phyloP scores from a whole-genome alignment of 768 basidiomycete genomes.

The Suillus brevipes region DNA sequence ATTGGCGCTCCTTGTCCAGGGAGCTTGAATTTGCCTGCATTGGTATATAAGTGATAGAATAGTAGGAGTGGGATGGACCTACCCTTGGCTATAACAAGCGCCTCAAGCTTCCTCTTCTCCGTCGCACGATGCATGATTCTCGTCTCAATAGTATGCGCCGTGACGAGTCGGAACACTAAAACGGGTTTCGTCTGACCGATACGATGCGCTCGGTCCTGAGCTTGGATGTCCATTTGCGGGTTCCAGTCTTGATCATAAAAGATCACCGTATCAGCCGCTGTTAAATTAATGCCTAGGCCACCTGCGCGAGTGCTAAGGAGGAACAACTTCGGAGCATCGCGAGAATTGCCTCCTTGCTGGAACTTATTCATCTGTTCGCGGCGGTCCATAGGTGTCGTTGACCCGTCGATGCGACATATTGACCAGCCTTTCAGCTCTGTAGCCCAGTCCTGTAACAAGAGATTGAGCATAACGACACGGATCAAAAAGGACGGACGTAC shows the following conservation, averaged over 20 bases:
- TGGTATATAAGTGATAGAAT: neutral
- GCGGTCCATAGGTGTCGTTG: slow-evolving; percentile 77
- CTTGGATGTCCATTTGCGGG: slow-evolving; percentile 96
- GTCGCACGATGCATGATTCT: slow-evolving; percentile 87
- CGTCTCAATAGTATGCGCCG: slow-evolving; percentile 87
- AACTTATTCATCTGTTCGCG: slow-evolving; percentile 83
- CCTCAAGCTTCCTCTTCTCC: slow-evolving; percentile 89
- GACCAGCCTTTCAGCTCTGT: slow-evolving; percentile 76
- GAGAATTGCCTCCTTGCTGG: slow-evolving; percentile 65
- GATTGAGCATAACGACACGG: slow-evolving; percentile 1
- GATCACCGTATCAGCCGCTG: slow-evolving; percentile 51
- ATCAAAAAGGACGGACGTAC: slow-evolving; percentile 37
- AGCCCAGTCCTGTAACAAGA: slow-evolving; percentile 73
- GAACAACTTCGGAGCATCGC: slow-evolving; percentile 72
- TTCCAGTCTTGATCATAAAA: slow-evolving; percentile 42
- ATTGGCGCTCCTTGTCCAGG: slow-evolving; percentile 49
- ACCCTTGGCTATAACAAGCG: slow-evolving; percentile 94
- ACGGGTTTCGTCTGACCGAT: slow-evolving; percentile 94
- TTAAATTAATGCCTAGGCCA: slow-evolving; percentile 94
- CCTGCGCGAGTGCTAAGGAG: slow-evolving; percentile 93
- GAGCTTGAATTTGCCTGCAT: slow-evolving; percentile 79
- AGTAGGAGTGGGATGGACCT: neutral
- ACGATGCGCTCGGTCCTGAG: slow-evolving; percentile 92
- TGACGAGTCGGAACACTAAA: slow-evolving; percentile 84
- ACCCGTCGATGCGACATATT: slow-evolving; percentile 92